A percentile compares a stretch with the other conserved stretches of the same genome.
phyloP scores from a whole-genome alignment of 345 rosid species.

The Citropsis articulata region DNA sequence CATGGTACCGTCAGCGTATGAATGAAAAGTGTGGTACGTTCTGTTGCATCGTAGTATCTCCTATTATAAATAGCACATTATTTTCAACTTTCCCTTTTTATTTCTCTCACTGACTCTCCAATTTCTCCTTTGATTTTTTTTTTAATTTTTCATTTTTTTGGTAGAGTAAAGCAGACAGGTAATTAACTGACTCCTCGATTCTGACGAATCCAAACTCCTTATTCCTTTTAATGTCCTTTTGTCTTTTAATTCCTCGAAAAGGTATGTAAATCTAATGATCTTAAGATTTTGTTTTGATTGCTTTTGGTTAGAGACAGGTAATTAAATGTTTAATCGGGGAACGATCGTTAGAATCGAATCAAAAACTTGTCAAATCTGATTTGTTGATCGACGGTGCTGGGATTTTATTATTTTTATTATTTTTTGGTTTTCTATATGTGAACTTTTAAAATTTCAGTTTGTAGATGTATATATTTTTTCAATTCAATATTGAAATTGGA shows the following conservation, averaged over 20 bases:
- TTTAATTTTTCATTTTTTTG: too few relatives aligned
- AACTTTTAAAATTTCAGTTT: neutral
- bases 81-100: too few relatives aligned
- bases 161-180: neutral
- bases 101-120: too few relatives aligned
- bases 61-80: too few relatives aligned
- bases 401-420: neutral
- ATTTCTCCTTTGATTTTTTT: too few relatives aligned
- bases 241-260: neutral
- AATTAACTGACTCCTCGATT: neutral
- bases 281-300: neutral
- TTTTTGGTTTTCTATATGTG: neutral
- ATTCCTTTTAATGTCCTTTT: neutral
- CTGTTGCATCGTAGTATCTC: too few relatives aligned
- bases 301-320: too few relatives aligned
- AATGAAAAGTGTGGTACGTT: too few relatives aligned
- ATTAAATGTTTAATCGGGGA: neutral
- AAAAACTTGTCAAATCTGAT: neutral
- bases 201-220: neutral
- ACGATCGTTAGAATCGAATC: neutral
- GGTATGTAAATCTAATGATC: neutral
- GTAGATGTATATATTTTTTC: neutral
- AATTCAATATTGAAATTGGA: neutral
- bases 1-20: too few relatives aligned
- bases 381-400: neutral